phyloP scores from a whole-genome alignment of 257 asterid genomes.

The Plantago major region DNA sequence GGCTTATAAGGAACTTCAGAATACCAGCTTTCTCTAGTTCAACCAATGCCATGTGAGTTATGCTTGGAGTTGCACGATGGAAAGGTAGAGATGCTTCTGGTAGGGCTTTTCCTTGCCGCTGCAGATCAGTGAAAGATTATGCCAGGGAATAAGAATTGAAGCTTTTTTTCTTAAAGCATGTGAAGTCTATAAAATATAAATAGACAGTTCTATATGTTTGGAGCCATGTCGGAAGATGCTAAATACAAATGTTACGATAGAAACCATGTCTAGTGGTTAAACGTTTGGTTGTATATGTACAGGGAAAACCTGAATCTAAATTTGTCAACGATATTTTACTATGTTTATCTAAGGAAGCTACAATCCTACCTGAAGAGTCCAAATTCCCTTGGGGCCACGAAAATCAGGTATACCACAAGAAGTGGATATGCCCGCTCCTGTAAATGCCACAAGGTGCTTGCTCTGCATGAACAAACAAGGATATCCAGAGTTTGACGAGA shows the following conservation, averaged over 20 bases:
- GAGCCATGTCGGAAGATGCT: no score
- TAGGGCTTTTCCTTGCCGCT: conserved; percentile 89
- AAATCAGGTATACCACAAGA: conserved; percentile 98
- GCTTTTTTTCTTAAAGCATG: no score
- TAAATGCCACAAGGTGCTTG: conserved; percentile 93
- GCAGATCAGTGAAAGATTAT: conserved; percentile 24
- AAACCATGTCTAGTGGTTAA: no score
- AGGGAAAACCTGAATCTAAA: no score
- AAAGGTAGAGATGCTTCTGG: conserved; percentile 96
- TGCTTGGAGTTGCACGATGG: conserved; percentile 91
- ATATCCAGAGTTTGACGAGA: conserved; percentile 22
- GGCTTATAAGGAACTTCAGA: conserved; percentile 82
- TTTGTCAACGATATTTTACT: no score
- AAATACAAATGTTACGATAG: no score
- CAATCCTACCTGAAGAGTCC: conserved; percentile 90
- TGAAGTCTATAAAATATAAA: no score
- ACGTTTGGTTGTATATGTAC: no score
- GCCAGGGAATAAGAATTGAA: conserved; percentile 2
- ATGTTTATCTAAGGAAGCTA: no score
- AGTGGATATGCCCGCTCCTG: conserved; percentile 98
- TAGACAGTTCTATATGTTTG: no score
- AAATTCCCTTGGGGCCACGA: conserved; percentile 97
- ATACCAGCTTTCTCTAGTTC: conserved; percentile 86
- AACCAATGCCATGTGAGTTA: conserved; percentile 92
- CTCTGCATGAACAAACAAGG: conserved; percentile 58